Base-by-base conservation (phyloP, 1,284 basidiomycete genomes). In the Ustilago loliicola region DNA sequence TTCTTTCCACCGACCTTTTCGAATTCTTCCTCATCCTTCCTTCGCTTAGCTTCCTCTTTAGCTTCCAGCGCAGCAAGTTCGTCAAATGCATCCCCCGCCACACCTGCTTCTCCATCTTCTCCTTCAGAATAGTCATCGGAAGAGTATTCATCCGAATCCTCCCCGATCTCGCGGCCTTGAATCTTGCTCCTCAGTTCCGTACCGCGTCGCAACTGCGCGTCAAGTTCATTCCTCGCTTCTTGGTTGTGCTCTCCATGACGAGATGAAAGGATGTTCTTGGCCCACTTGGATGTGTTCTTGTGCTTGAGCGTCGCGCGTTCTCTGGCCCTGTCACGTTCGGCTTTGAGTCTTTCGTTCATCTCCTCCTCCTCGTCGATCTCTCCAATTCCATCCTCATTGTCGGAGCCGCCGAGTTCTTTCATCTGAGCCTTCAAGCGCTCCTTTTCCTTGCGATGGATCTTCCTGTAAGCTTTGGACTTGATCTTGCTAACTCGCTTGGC, bases 401-500 rank as follows among this genome's bases (percentile, higher is more conserved):
- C 61, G 40, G 21, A 54, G 7, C 32, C n/a, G 3, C 50, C 75
- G 7, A 77, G 61, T 32, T 79, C 64, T 15, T 66, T 90, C 15
- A 91, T 87, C 87, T 88, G 89, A 77, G 83, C 88, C 88, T 77
- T 89, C 51, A 80, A 42, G 45, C 79, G 40, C 83, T 91, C 92
- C 77, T 89, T 90, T 87, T 91, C 92, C 86, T 93, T 94, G 86
- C 94, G 90, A 82, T 92, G 91, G 55, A 98, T 90, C 80, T 93
- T 92, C 42, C 95, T 90, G 86, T 94, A 98, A 3, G 94, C 91
- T 87, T 96, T 98, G 87, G 92, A 93, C 89, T 99, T 98, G 88
- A 99, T 98, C 88, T 97, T 98, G 45, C 92, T 91, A 10, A 97
- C 90, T 13, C 96, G 91, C 83, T 93, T 94, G 11, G 95, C 94